phyloP scores from a whole-genome alignment of 2,329 filamentous ascomycete species.

The Fusarium sambucinum region DNA sequence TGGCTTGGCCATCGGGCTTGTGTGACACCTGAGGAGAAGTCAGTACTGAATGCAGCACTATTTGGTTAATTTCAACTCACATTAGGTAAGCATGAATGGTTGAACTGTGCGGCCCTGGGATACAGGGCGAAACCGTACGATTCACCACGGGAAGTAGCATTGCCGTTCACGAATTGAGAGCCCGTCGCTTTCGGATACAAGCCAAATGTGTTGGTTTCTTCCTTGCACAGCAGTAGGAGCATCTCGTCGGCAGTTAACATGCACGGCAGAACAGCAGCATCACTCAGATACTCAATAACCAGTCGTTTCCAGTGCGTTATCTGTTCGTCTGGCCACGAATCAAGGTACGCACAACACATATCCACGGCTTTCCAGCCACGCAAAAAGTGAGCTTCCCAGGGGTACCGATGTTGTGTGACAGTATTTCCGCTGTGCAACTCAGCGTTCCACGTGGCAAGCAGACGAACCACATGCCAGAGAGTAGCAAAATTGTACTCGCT shows the following conservation, averaged over 20 bases:
- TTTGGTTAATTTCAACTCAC: slow-evolving; percentile 26
- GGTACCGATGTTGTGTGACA: neutral
- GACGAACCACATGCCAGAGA: slow-evolving; percentile 48
- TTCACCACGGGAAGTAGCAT: slow-evolving; percentile 38
- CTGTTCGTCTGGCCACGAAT: slow-evolving; percentile 47
- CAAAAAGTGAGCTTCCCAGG: slow-evolving; percentile 37
- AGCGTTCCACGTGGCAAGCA: slow-evolving; percentile 44
- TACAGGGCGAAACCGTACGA: slow-evolving; percentile 46
- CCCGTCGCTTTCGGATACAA: slow-evolving; percentile 46
- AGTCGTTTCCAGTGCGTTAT: slow-evolving; percentile 45
- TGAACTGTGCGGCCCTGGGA: slow-evolving; percentile 49
- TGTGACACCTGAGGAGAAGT: slow-evolving; percentile 41
- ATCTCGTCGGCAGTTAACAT: slow-evolving; percentile 36
- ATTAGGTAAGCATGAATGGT: slow-evolving; percentile 49
- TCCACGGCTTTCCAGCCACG: slow-evolving; percentile 46
- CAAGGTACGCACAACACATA: slow-evolving; percentile 47
- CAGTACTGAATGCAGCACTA: neutral
- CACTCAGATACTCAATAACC: slow-evolving; percentile 41
- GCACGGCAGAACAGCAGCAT: slow-evolving; percentile 29
- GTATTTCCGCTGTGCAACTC: slow-evolving; percentile 25
- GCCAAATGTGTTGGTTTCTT: slow-evolving; percentile 50
- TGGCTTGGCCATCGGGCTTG: slow-evolving; percentile 38
- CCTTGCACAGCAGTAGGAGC: slow-evolving; percentile 46
- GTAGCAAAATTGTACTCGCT: slow-evolving; percentile 47
- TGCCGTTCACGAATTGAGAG: slow-evolving; percentile 26